These are phyloP conservation scores for Populus davidiana DNA, from an alignment of 345 rosid species.

Conservation along the genomic window DNA sequence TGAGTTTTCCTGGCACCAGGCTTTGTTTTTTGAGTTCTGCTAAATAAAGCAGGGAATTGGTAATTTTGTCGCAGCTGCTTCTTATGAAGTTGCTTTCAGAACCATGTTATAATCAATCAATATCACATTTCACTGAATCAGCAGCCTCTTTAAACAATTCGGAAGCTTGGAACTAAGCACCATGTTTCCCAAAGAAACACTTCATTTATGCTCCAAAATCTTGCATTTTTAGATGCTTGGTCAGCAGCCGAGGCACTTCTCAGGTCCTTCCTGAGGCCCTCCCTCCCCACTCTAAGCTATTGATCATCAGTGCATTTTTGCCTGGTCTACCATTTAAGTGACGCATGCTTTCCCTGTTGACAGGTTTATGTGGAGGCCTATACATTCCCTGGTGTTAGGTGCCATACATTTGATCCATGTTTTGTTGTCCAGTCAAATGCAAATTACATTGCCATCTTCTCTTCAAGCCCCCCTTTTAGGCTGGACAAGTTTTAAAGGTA, in stretches of 20 bases:
- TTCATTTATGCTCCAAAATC: neutral
- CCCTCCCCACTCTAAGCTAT: neutral
- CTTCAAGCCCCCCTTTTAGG: conserved; percentile 55
- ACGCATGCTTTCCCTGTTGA: too few relatives aligned
- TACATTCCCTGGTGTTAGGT: too few relatives aligned
- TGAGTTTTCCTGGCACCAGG: neutral
- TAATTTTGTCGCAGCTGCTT: too few relatives aligned
- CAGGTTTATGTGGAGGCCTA: too few relatives aligned
- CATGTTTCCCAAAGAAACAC: neutral
- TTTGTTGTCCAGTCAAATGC: too few relatives aligned
- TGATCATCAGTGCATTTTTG: too few relatives aligned
- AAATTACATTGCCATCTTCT: too few relatives aligned
- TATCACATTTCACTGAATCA: neutral
- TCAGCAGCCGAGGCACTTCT: neutral
- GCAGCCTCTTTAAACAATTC: neutral
- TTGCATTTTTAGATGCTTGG: neutral
- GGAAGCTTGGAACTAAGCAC: neutral
- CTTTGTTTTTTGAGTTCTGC: neutral
- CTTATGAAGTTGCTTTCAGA: neutral
- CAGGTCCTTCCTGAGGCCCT: neutral
- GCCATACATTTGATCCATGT: too few relatives aligned
- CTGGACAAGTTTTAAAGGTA: conserved; percentile 72
- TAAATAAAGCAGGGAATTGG: neutral
- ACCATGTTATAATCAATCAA: neutral
- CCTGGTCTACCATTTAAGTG: too few relatives aligned